Percentiles rank a stretch among this genome's conserved stretches.
These are phyloP conservation scores for Pachyrhizus erosus DNA, from an alignment of 306 rosid species.

Conservation along the genomic window DNA sequence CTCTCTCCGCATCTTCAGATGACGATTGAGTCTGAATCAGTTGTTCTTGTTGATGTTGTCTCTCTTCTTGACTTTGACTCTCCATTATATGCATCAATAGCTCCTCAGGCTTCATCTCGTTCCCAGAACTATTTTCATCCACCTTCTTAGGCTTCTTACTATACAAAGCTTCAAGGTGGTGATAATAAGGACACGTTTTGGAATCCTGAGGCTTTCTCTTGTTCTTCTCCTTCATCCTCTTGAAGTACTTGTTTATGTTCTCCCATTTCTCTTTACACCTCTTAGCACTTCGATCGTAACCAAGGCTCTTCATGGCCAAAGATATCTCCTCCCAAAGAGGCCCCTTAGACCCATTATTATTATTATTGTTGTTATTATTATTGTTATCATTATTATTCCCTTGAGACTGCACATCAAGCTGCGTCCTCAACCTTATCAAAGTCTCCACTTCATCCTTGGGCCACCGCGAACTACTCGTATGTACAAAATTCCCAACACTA, in stretches of 20 bases:
- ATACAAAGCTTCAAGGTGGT: constrained; percentile 73
- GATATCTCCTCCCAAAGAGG: constrained; percentile 87
- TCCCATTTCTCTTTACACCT: constrained; percentile 98
- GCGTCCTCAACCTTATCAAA: constrained; percentile 70
- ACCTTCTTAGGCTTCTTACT: constrained; percentile 52
- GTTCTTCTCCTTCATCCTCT: constrained; percentile 79
- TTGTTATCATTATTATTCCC: constrained; percentile 49
- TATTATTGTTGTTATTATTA: constrained; percentile 35
- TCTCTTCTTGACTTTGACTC: constrained; percentile 60
- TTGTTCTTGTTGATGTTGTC: constrained; percentile 1
- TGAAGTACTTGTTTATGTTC: constrained; percentile 90
- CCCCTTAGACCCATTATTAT: constrained; percentile 51
- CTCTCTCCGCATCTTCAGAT: constrained; percentile 53
- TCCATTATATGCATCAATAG: constrained; percentile 79
- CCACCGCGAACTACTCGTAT: constrained; percentile 69
- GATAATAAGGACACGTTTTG: constrained; percentile 81
- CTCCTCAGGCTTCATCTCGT: constrained; percentile 78
- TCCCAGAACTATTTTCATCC: constrained; percentile 42
- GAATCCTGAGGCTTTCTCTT: constrained; percentile 74
- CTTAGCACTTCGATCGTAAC: constrained; percentile 75
- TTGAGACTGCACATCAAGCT: constrained; percentile 58
- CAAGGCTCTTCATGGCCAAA: constrained; percentile 63
- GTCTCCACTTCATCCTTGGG: constrained; percentile 85
- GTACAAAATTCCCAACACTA: constrained; percentile 49
- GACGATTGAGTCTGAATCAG: constrained; percentile 39